A percentile compares a stretch with the other conserved stretches of the same genome.
Conservation (phyloP, 345 rosid species). For the Eucalyptus tenuipes region DNA sequence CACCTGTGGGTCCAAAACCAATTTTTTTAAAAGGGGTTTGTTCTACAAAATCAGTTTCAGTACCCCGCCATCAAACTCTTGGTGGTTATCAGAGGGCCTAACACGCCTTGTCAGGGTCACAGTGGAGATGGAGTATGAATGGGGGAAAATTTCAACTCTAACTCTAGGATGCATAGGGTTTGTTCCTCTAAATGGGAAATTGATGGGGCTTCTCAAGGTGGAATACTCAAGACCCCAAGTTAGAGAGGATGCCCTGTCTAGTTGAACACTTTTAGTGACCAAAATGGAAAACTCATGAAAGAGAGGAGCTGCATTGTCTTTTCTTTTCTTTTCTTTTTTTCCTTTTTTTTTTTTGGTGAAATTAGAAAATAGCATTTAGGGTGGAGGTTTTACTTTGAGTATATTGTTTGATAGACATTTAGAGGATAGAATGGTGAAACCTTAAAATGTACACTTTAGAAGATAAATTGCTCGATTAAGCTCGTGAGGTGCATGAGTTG, state of each 20-base stretch:
- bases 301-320: neutral
- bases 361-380: neutral
- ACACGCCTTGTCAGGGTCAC: neutral
- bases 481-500: neutral
- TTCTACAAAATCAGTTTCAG: neutral
- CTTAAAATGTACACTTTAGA: neutral
- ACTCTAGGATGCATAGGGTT: neutral
- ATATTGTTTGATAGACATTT: neutral
- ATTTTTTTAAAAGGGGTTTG: neutral
- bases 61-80: neutral
- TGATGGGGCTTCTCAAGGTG: neutral
- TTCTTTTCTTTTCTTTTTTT: neutral
- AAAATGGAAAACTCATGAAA: neutral
- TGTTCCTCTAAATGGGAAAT: neutral
- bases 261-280: neutral
- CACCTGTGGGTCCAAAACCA: neutral
- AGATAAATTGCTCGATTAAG: neutral
- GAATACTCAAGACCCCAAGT: neutral
- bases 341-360: no score
- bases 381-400: neutral
- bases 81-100: neutral
- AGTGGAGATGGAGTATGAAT: neutral
- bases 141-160: neutral
- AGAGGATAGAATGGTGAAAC: neutral
- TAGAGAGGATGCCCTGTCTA: neutral